Conservation (phyloP, 208 protist genomes). For the Trypanosoma lewisi region DNA sequence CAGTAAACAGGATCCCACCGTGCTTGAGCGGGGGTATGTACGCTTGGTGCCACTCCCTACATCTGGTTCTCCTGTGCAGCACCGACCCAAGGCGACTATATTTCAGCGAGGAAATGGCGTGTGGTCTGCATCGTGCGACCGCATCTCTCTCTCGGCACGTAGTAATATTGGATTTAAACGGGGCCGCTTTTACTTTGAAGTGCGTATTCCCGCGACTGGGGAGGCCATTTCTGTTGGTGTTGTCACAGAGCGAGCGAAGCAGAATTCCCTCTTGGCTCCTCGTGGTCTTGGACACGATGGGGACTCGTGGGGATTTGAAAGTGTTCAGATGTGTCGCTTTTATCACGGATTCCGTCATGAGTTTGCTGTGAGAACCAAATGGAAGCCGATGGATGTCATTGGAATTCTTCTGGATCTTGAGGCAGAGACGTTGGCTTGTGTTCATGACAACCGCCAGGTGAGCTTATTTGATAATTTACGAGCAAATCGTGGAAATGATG, state of each 20-base stretch:
- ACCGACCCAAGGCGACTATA: slow-evolving; percentile 22
- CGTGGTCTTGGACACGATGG: slow-evolving; percentile 56
- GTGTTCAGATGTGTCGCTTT: slow-evolving; percentile 51
- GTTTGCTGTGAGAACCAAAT: slow-evolving; percentile 56
- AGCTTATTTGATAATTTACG: slow-evolving; percentile 51
- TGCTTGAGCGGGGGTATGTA: slow-evolving; percentile 19
- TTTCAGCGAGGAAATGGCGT: slow-evolving; percentile 32
- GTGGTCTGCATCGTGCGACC: slow-evolving; percentile 41
- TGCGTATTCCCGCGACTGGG: slow-evolving; percentile 52
- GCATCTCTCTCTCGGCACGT: slow-evolving; percentile 41
- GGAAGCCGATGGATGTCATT: slow-evolving; percentile 81
- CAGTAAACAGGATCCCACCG: background rate
- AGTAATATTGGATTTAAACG: slow-evolving; percentile 68
- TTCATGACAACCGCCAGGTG: slow-evolving; percentile 74
- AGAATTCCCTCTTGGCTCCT: slow-evolving; percentile 21
- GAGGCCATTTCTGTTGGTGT: slow-evolving; percentile 57
- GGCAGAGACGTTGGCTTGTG: slow-evolving; percentile 48
- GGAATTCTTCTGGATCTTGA: slow-evolving; percentile 81
- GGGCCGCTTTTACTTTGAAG: slow-evolving; percentile 89
- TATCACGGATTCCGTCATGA: slow-evolving; percentile 68
- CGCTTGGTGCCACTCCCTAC: slow-evolving; percentile 15
- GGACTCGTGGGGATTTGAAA: slow-evolving; percentile 86
- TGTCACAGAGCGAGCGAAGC: slow-evolving; percentile 44
- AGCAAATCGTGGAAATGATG: slow-evolving; percentile 16
- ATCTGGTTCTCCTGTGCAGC: slow-evolving; percentile 20